These are phyloP conservation scores for Amaranthus tricolor DNA, from an alignment of 179 eudicot species.

Conservation along the genomic window DNA sequence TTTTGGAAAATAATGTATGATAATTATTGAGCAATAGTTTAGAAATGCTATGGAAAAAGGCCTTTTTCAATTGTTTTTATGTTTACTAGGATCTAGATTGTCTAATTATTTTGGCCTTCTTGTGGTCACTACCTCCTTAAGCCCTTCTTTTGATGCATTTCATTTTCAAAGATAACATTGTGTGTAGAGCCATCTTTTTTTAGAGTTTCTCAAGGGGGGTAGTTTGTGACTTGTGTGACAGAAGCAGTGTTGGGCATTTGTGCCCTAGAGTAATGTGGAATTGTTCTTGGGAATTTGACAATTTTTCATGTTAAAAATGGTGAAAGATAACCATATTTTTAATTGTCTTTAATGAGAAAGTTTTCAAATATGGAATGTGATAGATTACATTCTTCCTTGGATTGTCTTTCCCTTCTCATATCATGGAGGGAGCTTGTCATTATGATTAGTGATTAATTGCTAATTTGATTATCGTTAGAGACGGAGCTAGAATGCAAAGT, in stretches of 20 bases:
- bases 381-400: neutral
- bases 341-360: constrained; percentile 6
- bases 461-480: no score
- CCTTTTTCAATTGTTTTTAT: neutral
- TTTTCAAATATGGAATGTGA: no score
- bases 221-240: constrained; percentile 17
- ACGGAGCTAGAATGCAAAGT: no score
- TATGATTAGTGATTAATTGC: no score
- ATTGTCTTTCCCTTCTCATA: no score
- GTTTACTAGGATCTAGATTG: neutral
- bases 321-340: constrained; percentile 1
- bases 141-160: constrained; percentile 35
- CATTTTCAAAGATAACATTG: constrained; percentile 27
- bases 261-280: constrained; percentile 33
- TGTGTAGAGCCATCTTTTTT: constrained; percentile 25
- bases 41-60: constrained; percentile 1
- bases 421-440: no score
- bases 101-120: constrained; percentile 10
- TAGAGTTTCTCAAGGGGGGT: constrained; percentile 16
- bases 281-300: constrained; percentile 28
- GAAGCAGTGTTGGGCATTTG: constrained; percentile 33
- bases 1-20: constrained; percentile 2
- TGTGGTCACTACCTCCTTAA: constrained; percentile 18
- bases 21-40: neutral
- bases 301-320: constrained; percentile 3